Evolutionary conservation across 306 rosid species (phyloP), one percentile per base, ranked within the genome.

Genomic region (Cotoneaster glaucophyllus): DNA sequence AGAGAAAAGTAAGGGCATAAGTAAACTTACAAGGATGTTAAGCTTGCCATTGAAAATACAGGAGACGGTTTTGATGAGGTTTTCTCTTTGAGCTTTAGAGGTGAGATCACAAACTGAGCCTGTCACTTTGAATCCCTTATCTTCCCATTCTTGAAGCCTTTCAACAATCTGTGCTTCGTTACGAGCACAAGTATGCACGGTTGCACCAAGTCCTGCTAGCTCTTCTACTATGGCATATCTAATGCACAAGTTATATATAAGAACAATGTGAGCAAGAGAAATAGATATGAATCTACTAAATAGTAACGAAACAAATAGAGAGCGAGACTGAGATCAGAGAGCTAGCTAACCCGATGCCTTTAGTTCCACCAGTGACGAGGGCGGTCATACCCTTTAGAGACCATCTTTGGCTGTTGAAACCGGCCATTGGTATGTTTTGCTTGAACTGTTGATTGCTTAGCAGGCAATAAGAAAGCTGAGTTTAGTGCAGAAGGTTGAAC

Each of bases 191-290:
- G 84, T 81, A 44, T 83, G 87, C 7, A 87, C 87, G 0, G 21
- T 29, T 3, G 87, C 89, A 10, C 89, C 89, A 28, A 87, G 81
- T 11, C 69, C 84, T 0, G 86, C 91, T 5, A 87, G 78, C 32
- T 85, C 89, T 77, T 87, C 89, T n/a, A 85, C 89, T 39, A 84
- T 81, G 26, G 86, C 84, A 43, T 75, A 72, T 64, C 89, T 87
- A 69, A 57, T 57, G 54, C 21, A 50, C 54, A 50, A 50, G 18
- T 50, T 50, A 50, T 50, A 15, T 19, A 50, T 5, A 17, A 15
- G 54, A 50, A 50, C 54, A 50, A 50, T 2, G 21, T 50, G 8
- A 50, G 8, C 54, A 5, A 50, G 21, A 18, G 3, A 50, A 15
- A 15, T 50, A 5, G 18, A 50, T 50, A 17, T 17, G 8, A 48